A percentile compares a stretch with the other conserved stretches of the same genome.
phyloP scores from a whole-genome alignment of 75 land plant genomes.

The Picea sitchensis region DNA sequence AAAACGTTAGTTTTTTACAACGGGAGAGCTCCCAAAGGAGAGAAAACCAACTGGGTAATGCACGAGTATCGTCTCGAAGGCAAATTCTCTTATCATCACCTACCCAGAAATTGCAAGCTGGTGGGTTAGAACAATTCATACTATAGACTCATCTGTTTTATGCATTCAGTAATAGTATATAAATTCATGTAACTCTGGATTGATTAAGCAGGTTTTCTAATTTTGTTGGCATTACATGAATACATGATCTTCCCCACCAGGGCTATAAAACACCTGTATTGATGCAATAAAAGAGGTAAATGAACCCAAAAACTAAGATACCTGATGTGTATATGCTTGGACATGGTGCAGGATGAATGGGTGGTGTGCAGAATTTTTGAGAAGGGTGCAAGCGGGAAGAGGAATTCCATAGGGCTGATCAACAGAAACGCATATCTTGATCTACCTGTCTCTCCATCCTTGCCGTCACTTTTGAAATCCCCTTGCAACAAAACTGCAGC shows the following conservation, averaged over 20 bases:
- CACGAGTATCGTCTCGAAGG: constrained; percentile 37
- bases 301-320: no score
- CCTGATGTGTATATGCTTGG: no score
- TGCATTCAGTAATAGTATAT: no score
- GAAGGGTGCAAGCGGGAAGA: constrained; percentile 35
- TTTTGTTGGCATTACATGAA: not conserved
- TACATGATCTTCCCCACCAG: not conserved
- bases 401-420: not conserved
- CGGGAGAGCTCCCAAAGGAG: constrained; percentile 46
- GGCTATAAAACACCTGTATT: no score
- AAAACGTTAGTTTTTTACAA: constrained; percentile 44
- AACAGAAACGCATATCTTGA: not conserved
- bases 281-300: no score
- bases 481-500: not conserved
- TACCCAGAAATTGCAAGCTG: constrained; percentile 18
- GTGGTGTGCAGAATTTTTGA: constrained; percentile 62
- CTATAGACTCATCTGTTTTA: no score
- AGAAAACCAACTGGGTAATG: constrained; percentile 51
- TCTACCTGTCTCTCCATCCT: not conserved
- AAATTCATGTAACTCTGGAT: no score
- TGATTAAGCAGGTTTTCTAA: not conserved
- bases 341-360: constrained; percentile 45
- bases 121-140: constrained; percentile 12
- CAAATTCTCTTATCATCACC: constrained; percentile 9
- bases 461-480: not conserved